These are phyloP conservation scores for Solanum commersonii DNA, from an alignment of 257 asterid species.

Conservation along the genomic window DNA sequence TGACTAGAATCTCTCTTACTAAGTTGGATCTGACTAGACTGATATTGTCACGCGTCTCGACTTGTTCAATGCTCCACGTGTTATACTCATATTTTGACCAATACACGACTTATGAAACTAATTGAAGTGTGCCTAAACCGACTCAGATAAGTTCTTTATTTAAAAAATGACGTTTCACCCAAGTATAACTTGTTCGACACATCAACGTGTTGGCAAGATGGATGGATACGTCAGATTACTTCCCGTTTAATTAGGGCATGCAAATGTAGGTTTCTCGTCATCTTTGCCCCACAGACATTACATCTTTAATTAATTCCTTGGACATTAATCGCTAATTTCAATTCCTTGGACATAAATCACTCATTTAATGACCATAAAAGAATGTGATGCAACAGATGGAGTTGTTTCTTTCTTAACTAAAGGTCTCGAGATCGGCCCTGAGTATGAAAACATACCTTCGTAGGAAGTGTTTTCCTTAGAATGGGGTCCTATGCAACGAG, in stretches of 20 bases:
- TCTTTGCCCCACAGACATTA: background rate
- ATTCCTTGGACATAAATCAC: too few species aligned
- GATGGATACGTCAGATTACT: background rate
- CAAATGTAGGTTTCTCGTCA: background rate
- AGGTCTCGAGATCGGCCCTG: fast-evolving
- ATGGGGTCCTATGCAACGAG: background rate
- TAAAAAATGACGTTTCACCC: background rate
- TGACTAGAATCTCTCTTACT: background rate
- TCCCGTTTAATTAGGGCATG: background rate
- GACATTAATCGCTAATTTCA: background rate
- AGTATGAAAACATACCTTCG: fast-evolving
- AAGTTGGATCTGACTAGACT: background rate
- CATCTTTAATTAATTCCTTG: background rate
- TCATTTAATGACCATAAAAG: background rate
- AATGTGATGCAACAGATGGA: too few species aligned
- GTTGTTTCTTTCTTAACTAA: too few species aligned
- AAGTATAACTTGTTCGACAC: background rate
- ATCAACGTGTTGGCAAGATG: background rate
- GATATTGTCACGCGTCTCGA: background rate
- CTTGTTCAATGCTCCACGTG: background rate
- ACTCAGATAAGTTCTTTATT: too few species aligned
- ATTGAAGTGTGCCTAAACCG: background rate
- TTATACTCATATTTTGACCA: background rate
- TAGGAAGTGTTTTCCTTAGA: too few species aligned
- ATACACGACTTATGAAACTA: background rate